Conservation (phyloP, 768 basidiomycete species). For the Leccinum obscurum region DNA sequence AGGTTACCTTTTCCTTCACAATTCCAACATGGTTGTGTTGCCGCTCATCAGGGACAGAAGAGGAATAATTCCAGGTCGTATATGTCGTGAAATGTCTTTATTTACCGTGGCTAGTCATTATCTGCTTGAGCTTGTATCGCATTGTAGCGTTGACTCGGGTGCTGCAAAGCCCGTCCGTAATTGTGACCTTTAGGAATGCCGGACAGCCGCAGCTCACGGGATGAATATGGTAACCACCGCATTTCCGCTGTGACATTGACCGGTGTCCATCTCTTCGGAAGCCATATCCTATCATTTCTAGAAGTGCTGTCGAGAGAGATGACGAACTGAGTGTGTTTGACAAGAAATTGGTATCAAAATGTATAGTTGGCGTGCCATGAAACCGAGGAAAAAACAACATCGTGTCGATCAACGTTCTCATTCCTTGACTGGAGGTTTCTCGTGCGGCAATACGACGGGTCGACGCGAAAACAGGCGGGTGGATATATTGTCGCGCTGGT, state of each 20-base stretch:
- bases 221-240: too few relatives aligned
- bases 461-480: conserved; percentile 3
- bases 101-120: too few relatives aligned
- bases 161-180: too few relatives aligned
- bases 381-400: not conserved
- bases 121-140: too few relatives aligned
- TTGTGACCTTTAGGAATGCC: too few relatives aligned
- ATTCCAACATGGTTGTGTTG: not conserved
- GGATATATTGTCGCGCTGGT: not conserved
- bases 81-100: not conserved
- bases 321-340: not conserved
- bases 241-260: too few relatives aligned
- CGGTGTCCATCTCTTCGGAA: too few relatives aligned
- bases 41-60: not conserved
- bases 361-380: not conserved
- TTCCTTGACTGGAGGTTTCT: not conserved
- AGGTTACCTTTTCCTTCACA: not conserved
- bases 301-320: too few relatives aligned
- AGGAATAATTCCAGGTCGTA: not conserved
- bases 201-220: too few relatives aligned
- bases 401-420: not conserved
- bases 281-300: too few relatives aligned
- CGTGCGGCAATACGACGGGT: conserved; percentile 2
- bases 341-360: not conserved
- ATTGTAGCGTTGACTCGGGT: too few relatives aligned